Conservation (phyloP, 495 filamentous ascomycete genomes). For the Friedmanniomyces endolithicus region DNA sequence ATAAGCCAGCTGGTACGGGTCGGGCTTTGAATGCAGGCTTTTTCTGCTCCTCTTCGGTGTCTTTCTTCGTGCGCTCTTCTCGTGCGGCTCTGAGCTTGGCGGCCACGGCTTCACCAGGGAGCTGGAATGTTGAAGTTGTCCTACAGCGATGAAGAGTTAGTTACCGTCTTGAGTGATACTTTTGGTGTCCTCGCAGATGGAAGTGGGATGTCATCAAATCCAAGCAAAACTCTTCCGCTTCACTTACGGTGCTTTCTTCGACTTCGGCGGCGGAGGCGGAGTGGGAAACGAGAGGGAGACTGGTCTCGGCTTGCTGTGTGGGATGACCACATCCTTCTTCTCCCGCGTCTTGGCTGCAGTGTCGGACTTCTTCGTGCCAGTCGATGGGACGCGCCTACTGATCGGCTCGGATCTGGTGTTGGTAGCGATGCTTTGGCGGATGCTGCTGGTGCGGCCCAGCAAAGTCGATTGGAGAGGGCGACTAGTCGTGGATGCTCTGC, state of each 20-base stretch:
- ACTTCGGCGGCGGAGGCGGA: slow-evolving; percentile 38
- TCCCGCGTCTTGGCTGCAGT: background rate
- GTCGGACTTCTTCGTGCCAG: background rate
- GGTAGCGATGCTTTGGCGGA: slow-evolving; percentile 2
- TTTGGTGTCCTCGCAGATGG: no score
- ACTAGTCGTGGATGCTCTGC: background rate
- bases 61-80: slow-evolving; percentile 49
- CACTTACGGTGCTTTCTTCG: slow-evolving; percentile 38
- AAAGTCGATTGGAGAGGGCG: background rate
- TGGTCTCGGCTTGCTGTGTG: slow-evolving; percentile 25
- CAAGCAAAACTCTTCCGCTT: no score
- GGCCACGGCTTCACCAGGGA: slow-evolving; percentile 62
- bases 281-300: slow-evolving; percentile 32
- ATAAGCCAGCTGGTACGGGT: slow-evolving; percentile 36
- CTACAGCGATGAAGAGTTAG: no score
- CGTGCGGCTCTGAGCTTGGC: slow-evolving; percentile 53
- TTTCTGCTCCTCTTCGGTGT: slow-evolving; percentile 35
- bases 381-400: background rate
- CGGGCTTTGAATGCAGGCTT: slow-evolving; percentile 50
- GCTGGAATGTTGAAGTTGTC: slow-evolving; percentile 52
- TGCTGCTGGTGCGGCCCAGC: slow-evolving; percentile 3
- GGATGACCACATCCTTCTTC: slow-evolving; percentile 15
- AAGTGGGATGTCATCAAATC: no score
- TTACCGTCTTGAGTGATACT: no score
- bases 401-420: background rate